Evolutionary conservation across 805 yeast genomes (phyloP).

Genomic region (Suhomyces canberraensis): DNA sequence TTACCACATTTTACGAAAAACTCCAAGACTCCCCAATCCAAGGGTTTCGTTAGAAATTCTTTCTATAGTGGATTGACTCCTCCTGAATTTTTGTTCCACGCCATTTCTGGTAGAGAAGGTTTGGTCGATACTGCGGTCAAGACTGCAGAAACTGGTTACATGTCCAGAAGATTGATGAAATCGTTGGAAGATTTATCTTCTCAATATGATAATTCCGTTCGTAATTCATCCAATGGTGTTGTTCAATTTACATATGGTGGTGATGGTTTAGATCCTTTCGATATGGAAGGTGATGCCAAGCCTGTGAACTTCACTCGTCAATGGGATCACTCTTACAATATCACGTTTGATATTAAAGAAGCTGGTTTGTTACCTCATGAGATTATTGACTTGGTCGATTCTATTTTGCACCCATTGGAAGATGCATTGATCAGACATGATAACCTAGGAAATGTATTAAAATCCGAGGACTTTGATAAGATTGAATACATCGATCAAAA

Average conservation of each 20-base stretch:
- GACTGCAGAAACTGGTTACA: constrained; percentile 98
- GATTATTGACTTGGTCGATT: constrained; percentile 52
- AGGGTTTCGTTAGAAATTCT: constrained; percentile 96
- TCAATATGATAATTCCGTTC: constrained; percentile 88
- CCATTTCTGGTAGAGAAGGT: constrained; percentile 99
- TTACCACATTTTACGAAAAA: constrained; percentile 94
- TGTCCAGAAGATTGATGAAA: constrained; percentile 97
- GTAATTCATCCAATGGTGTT: constrained; percentile 93
- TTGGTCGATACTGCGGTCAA: constrained; percentile 98
- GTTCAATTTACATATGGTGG: constrained; percentile 99
- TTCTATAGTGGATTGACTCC: constrained; percentile 93
- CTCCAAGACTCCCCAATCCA: constrained; percentile 95
- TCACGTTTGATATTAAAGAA: constrained; percentile 59
- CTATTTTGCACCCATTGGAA: constrained; percentile 60
- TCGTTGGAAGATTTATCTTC: constrained; percentile 94
- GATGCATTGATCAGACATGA: constrained; percentile 61
- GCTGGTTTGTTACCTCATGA: constrained; percentile 67
- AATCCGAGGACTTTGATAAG: constrained; percentile 42
- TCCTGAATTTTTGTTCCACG: constrained; percentile 96
- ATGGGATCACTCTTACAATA: constrained; percentile 87
- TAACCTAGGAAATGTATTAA: constrained; percentile 58
- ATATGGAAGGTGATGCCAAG: constrained; percentile 98
- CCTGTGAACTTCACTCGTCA: constrained; percentile 93
- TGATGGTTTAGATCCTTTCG: constrained; percentile 96
- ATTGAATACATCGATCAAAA: constrained; percentile 73